These are phyloP conservation scores for Noccaea bulbosa DNA, from an alignment of 345 rosid species.

Conservation along the genomic window DNA sequence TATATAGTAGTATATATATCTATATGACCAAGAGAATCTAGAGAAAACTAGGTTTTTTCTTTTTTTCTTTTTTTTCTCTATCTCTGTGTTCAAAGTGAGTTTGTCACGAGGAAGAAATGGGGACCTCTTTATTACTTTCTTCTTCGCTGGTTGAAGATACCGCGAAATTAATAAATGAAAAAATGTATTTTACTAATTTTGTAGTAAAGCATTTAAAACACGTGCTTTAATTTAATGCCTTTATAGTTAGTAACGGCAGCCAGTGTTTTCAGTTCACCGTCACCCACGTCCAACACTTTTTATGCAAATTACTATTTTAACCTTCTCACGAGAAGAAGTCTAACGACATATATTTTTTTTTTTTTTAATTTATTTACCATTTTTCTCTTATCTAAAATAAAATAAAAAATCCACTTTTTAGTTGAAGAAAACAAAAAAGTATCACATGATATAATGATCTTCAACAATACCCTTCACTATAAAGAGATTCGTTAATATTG, in stretches of 20 bases:
- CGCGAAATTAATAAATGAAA: background rate
- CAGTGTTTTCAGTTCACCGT: constrained; percentile 17
- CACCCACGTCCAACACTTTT: constrained; percentile 5
- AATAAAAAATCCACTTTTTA: too few relatives aligned
- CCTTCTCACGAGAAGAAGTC: too few relatives aligned
- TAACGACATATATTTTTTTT: too few relatives aligned
- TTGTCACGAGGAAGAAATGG: constrained; percentile 42
- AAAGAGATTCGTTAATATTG: too few relatives aligned
- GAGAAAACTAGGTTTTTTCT: constrained; percentile 24
- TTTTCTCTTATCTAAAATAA: too few relatives aligned
- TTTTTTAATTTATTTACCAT: too few relatives aligned
- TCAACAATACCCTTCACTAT: too few relatives aligned
- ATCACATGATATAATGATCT: too few relatives aligned
- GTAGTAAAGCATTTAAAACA: constrained; percentile 25
- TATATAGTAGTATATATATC: background rate
- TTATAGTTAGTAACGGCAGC: constrained; percentile 29
- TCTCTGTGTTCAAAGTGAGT: constrained; percentile 10
- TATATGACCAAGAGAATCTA: background rate
- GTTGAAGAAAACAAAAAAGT: too few relatives aligned
- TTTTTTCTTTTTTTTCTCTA: background rate
- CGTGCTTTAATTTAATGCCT: constrained; percentile 31
- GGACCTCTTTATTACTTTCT: constrained; percentile 27
- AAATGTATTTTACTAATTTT: too few relatives aligned
- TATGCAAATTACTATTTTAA: too few relatives aligned
- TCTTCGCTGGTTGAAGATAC: constrained; percentile 23